Percentiles rank a stretch among this genome's conserved stretches.
Evolutionary conservation across 1,139 yeast species (phyloP).

Genomic region (Suhomyces yuchorum): DNA sequence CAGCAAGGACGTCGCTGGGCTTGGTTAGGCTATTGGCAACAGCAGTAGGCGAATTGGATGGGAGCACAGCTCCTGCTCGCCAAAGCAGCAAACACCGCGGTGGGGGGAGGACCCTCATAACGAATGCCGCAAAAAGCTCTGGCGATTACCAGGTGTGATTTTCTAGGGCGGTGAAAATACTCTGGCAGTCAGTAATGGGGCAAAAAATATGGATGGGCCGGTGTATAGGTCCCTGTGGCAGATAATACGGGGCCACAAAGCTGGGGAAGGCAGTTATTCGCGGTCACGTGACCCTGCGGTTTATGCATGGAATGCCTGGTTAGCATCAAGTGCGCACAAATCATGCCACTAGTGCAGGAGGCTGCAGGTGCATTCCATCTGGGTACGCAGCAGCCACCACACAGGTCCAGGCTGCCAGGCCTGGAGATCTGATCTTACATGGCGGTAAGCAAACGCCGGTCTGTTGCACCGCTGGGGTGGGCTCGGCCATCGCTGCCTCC

Average conservation of each 20-base stretch:
- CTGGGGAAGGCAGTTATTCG: not conserved
- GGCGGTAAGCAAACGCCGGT: not conserved
- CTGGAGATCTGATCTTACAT: not conserved
- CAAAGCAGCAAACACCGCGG: not conserved
- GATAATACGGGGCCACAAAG: not conserved
- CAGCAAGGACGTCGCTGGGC: too few species aligned
- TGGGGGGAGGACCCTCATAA: not conserved
- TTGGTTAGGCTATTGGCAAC: not conserved
- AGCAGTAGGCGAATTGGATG: not conserved
- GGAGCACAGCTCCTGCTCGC: not conserved
- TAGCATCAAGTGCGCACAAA: slow-evolving; percentile 1
- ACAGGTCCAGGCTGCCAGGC: not conserved
- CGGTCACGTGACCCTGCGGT: not conserved
- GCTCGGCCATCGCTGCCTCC: too few species aligned
- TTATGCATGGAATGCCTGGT: slow-evolving; percentile 3
- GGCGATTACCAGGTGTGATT: not conserved
- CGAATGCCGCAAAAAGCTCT: not conserved
- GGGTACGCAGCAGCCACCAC: not conserved
- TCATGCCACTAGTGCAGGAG: slow-evolving; percentile 7
- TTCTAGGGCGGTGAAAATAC: not conserved
- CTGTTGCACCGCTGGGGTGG: too few species aligned
- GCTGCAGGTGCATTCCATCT: not conserved
- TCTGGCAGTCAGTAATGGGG: not conserved
- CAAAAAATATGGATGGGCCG: not conserved
- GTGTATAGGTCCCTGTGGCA: not conserved